Evolutionary conservation across 108 stramenopile genomes (phyloP).

Genomic region (Asterionellopsis glacialis): DNA sequence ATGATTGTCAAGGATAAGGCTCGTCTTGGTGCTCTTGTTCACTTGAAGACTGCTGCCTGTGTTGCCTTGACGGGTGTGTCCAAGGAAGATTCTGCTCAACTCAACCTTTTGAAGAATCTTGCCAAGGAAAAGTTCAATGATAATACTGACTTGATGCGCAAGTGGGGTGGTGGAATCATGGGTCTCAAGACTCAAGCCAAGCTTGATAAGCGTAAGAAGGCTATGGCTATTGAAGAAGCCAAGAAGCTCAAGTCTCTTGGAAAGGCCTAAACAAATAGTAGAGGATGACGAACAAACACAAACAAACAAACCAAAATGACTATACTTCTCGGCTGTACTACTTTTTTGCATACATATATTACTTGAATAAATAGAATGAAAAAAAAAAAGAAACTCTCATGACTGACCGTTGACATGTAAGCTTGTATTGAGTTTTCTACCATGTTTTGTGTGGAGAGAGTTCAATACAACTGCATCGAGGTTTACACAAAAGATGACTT

Average conservation of each 20-base stretch:
- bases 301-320: too few relatives aligned
- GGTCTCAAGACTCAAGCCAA: constrained; percentile 99
- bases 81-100: constrained; percentile 87
- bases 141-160: constrained; percentile 80
- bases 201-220: constrained; percentile 96
- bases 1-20: constrained; percentile 99
- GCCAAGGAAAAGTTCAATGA: constrained; percentile 96
- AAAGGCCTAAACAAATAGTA: constrained; percentile 38
- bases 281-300: neutral
- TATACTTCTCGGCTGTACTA: too few relatives aligned
- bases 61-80: constrained; percentile 87
- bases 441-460: too few relatives aligned
- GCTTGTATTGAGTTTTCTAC: too few relatives aligned
- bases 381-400: neutral
- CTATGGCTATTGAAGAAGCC: constrained; percentile 90
- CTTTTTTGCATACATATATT: too few relatives aligned
- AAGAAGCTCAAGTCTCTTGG: constrained; percentile 93
- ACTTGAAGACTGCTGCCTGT: constrained; percentile 93
- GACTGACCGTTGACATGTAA: constrained; percentile 5
- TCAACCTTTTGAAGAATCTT: constrained; percentile 73
- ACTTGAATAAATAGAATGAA: neutral
- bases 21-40: constrained; percentile 95
- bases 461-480: too few relatives aligned
- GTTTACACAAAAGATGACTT: too few relatives aligned
- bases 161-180: constrained; percentile 99